Evolutionary conservation across 352 stramenopile species (phyloP).

Genomic region (Phytophthora fragariae): DNA sequence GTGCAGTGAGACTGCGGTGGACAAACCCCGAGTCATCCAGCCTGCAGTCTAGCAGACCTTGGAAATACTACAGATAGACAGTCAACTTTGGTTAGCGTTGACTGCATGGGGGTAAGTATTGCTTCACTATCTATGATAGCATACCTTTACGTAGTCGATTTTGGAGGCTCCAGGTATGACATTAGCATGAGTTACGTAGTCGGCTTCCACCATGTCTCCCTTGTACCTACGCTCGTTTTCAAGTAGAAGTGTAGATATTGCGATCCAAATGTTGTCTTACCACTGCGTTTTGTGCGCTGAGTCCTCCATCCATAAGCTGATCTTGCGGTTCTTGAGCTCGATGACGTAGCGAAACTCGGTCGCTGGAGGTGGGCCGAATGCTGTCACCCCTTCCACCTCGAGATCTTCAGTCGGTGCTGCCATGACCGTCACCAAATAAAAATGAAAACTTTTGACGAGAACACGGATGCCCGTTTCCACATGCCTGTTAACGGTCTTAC

Average conservation of each 20-base stretch:
- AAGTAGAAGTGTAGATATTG: too few relatives aligned
- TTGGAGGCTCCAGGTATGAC: neutral
- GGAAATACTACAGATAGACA: neutral
- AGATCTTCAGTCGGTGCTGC: neutral
- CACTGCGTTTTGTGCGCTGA: neutral
- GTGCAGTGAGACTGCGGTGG: neutral
- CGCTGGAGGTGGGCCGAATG: neutral
- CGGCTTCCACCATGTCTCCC: neutral
- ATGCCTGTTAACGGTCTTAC: too few relatives aligned
- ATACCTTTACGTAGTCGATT: neutral
- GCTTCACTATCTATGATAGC: too few relatives aligned
- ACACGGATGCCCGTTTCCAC: too few relatives aligned
- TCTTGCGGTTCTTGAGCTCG: neutral
- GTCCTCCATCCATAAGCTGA: neutral
- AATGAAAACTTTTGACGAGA: too few relatives aligned
- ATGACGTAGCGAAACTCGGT: neutral
- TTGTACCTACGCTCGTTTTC: neutral
- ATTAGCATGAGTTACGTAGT: slow-evolving; percentile 1
- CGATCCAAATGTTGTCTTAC: neutral
- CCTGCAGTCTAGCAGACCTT: neutral
- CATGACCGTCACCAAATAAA: neutral
- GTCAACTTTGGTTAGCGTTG: neutral
- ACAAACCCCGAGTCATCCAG: neutral
- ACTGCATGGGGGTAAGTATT: neutral
- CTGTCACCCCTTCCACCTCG: slow-evolving; percentile 11